Conservation (phyloP, 1,284 basidiomycete species). For the Ustilago hordei region DNA sequence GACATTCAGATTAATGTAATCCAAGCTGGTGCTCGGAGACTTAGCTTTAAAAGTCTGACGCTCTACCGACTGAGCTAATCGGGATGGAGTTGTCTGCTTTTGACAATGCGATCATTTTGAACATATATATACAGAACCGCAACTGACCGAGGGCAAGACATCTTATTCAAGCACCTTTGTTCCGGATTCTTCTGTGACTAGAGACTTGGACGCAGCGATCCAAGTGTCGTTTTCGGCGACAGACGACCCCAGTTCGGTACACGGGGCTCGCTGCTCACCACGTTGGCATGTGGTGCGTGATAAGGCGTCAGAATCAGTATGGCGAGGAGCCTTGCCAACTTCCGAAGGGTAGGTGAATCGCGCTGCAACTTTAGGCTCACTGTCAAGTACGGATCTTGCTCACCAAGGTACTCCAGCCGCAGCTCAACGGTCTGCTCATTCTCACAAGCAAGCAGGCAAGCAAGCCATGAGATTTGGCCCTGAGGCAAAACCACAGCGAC, state of each 20-base stretch:
- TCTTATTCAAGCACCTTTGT: too few species aligned
- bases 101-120: too few species aligned
- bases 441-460: not conserved
- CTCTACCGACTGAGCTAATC: constrained; percentile 70
- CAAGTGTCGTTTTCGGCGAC: too few species aligned
- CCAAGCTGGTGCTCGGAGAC: constrained; percentile 37
- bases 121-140: constrained; percentile 9
- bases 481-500: not conserved
- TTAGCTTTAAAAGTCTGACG: constrained; percentile 68
- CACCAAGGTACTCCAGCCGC: not conserved
- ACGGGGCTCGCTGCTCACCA: too few species aligned
- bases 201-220: too few species aligned
- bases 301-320: not conserved
- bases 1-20: constrained; percentile 62
- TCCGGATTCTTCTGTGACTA: too few species aligned
- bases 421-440: not conserved
- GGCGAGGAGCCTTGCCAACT: not conserved
- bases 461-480: not conserved
- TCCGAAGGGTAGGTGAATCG: not conserved
- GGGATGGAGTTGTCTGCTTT: constrained; percentile 54
- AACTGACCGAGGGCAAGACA: too few species aligned
- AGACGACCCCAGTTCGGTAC: too few species aligned
- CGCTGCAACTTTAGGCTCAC: not conserved
- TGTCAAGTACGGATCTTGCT: not conserved
- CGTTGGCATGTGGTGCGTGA: too few species aligned